A percentile compares a stretch with the other conserved stretches of the same genome.
Evolutionary conservation across 371 early-diverging fungal genomes (phyloP).

Genomic region (Mucor ambiguus): DNA sequence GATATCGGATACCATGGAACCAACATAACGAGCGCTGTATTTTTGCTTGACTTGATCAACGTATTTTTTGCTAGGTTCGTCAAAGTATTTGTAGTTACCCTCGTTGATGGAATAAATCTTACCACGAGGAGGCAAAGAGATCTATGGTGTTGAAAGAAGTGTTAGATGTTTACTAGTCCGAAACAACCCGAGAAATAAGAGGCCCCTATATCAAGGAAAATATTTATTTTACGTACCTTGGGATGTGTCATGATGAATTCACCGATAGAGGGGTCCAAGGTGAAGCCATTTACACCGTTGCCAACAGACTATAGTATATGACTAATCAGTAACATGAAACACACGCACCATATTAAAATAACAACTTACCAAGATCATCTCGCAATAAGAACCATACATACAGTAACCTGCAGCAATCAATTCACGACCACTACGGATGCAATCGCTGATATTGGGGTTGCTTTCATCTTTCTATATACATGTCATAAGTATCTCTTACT

Average conservation of each 20-base stretch:
- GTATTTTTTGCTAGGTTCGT: conserved; percentile 87
- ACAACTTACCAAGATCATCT: conserved; percentile 66
- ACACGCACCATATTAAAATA: background rate
- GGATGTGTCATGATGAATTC: conserved; percentile 98
- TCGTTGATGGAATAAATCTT: conserved; percentile 99
- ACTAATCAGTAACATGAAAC: conserved; percentile 16
- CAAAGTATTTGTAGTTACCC: conserved; percentile 94
- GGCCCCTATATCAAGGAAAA: background rate
- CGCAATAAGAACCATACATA: conserved; percentile 93
- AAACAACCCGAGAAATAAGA: conserved; percentile 7
- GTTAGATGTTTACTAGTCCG: background rate
- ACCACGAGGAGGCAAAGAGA: conserved; percentile 78
- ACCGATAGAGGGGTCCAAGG: conserved; percentile 95
- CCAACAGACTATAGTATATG: conserved; percentile 73
- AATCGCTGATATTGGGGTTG: conserved; percentile 65
- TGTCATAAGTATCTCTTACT: background rate
- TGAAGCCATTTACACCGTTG: conserved; percentile 93
- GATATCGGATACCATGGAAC: conserved; percentile 98
- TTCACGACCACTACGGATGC: conserved; percentile 90
- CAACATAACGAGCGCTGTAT: conserved; percentile 96
- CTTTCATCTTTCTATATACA: conserved; percentile 44
- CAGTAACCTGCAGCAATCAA: conserved; percentile 97
- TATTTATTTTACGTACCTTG: conserved; percentile 47
- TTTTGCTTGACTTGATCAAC: conserved; percentile 88
- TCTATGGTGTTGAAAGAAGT: conserved; percentile 37